phyloP scores from a whole-genome alignment of 2,329 filamentous ascomycete species.

The Xylaria sp. region DNA sequence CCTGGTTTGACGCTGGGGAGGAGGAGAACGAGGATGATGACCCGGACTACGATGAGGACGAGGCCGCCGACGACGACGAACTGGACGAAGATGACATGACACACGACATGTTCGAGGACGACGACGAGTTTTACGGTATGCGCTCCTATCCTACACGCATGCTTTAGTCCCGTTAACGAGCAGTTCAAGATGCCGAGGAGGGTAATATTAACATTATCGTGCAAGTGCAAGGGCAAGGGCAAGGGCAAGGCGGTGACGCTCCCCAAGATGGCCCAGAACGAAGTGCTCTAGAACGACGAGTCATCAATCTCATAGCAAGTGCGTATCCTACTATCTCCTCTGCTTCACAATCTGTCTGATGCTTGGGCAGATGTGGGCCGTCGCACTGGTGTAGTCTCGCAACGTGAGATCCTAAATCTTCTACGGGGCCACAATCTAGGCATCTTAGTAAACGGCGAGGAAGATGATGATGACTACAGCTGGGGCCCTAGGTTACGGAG shows the following conservation, averaged over 20 bases:
- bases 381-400: slow-evolving; percentile 33
- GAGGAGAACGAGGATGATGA: slow-evolving; percentile 35
- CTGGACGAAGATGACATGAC: slow-evolving; percentile 36
- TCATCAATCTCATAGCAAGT: slow-evolving; percentile 42
- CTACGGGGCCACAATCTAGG: slow-evolving; percentile 48
- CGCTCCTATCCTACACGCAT: not conserved
- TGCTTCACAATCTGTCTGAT: slow-evolving; percentile 34
- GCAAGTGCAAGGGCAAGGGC: slow-evolving; percentile 41
- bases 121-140: slow-evolving; percentile 43
- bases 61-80: slow-evolving; percentile 36
- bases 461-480: slow-evolving; percentile 45
- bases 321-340: slow-evolving; percentile 21
- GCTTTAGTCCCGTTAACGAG: slow-evolving; percentile 18
- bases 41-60: slow-evolving; percentile 30
- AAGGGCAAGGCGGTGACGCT: slow-evolving; percentile 34
- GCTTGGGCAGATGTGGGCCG: slow-evolving; percentile 30
- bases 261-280: slow-evolving; percentile 27
- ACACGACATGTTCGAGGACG: slow-evolving; percentile 34
- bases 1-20: slow-evolving; percentile 36
- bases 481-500: slow-evolving; percentile 53
- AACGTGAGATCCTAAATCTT: slow-evolving; percentile 50
- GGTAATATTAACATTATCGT: slow-evolving; percentile 38
- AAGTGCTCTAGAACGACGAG: slow-evolving; percentile 27
- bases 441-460: slow-evolving; percentile 43
- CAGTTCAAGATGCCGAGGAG: slow-evolving; percentile 37